Conservation (phyloP, 2,329 filamentous ascomycete species). For the Beauveria rudraprayagi region DNA sequence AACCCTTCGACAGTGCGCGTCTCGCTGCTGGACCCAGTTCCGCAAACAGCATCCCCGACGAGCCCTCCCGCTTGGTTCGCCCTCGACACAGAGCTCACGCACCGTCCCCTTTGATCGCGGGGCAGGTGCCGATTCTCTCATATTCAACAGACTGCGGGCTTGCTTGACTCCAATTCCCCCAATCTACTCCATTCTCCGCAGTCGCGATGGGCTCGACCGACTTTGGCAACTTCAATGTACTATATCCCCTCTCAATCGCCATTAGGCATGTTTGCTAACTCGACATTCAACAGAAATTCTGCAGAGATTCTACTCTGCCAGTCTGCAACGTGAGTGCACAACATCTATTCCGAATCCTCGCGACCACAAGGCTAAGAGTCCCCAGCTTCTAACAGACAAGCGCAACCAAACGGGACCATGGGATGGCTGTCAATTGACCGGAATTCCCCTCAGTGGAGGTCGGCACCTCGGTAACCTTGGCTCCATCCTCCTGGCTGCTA, state of each 20-base stretch:
- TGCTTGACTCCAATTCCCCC: not conserved
- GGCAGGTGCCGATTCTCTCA: not conserved
- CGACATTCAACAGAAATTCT: constrained; percentile 55
- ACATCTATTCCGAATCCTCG: not conserved
- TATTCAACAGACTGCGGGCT: not conserved
- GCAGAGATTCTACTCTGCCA: constrained; percentile 73
- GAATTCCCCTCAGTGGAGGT: constrained; percentile 61
- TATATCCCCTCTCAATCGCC: constrained; percentile 14
- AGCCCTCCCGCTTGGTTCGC: constrained; percentile 1
- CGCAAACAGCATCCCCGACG: constrained; percentile 7
- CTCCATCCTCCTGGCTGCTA: constrained; percentile 74
- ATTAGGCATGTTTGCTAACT: constrained; percentile 7
- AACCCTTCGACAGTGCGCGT: not conserved
- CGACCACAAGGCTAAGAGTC: constrained; percentile 10
- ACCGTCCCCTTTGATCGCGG: not conserved
- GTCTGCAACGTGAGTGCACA: constrained; percentile 67
- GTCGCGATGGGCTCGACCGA: constrained; percentile 51
- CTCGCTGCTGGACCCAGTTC: not conserved
- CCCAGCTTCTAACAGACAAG: constrained; percentile 54
- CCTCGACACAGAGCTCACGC: constrained; percentile 1
- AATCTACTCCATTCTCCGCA: constrained; percentile 16
- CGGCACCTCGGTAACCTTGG: constrained; percentile 76
- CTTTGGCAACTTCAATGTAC: constrained; percentile 54
- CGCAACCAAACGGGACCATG: constrained; percentile 52
- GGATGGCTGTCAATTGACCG: constrained; percentile 66